These are phyloP conservation scores for Ceratobasidium sp. DNA, from an alignment of 1,284 basidiomycete genomes.

Conservation along the genomic window DNA sequence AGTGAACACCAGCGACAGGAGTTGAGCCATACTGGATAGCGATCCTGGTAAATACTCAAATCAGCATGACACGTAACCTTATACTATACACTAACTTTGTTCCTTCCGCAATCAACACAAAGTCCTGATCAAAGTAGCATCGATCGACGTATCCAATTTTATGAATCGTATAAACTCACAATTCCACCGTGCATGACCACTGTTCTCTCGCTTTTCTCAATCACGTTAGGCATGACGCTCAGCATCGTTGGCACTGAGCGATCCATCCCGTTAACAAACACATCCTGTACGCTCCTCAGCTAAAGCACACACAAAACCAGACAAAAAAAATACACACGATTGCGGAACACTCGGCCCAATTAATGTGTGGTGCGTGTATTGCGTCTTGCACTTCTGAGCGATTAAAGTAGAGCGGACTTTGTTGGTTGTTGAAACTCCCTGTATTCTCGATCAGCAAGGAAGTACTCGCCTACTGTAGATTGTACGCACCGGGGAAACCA, in stretches of 20 bases:
- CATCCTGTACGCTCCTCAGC: conserved; percentile 1
- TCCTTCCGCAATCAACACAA: conserved; percentile 74
- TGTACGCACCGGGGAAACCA: conserved; percentile 66
- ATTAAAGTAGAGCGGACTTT: conserved; percentile 67
- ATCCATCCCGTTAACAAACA: conserved; percentile 53
- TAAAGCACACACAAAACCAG: conserved; percentile 41
- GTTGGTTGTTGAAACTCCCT: conserved; percentile 52
- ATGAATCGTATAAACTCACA: conserved; percentile 46
- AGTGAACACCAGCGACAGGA: background rate
- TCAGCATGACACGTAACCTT: conserved; percentile 44
- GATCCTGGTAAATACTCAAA: conserved; percentile 70
- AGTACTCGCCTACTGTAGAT: conserved; percentile 62
- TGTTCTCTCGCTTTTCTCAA: conserved; percentile 73
- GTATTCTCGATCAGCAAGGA: background rate
- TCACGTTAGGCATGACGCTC: conserved; percentile 71
- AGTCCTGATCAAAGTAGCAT: conserved; percentile 56
- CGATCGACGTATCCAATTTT: background rate
- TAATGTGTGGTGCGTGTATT: conserved; percentile 72
- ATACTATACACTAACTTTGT: conserved; percentile 46
- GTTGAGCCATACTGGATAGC: conserved; percentile 55
- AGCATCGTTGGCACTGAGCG: conserved; percentile 66
- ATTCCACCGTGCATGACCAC: conserved; percentile 76
- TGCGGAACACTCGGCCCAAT: conserved; percentile 70
- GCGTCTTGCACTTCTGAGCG: conserved; percentile 71
- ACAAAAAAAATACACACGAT: conserved; percentile 63